A percentile compares a stretch with the other conserved stretches of the same genome.
phyloP scores from a whole-genome alignment of 345 rosid species.

The Erucastrum elatum region DNA sequence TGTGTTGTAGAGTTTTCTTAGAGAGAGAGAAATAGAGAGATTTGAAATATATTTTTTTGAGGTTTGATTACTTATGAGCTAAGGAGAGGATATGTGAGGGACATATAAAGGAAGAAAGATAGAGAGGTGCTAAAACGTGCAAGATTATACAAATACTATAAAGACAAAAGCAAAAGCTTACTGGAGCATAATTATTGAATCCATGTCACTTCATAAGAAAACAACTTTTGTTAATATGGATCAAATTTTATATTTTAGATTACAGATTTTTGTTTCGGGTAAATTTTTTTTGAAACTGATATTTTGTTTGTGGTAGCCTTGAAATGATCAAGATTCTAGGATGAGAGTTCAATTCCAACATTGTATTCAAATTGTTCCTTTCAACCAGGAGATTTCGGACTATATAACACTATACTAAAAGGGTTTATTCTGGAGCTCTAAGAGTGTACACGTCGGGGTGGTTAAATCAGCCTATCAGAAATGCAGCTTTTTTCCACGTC shows the following conservation, averaged over 20 bases:
- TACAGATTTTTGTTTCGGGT: no score
- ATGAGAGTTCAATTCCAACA: no score
- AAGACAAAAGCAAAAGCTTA: constrained; percentile 29
- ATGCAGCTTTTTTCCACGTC: no score
- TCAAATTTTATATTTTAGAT: background rate
- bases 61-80: constrained; percentile 39
- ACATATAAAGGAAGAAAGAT: constrained; percentile 43
- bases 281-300: no score
- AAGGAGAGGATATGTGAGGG: constrained; percentile 33
- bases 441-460: no score
- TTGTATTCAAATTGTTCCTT: no score
- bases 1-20: constrained; percentile 7
- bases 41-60: constrained; percentile 7
- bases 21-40: constrained; percentile 25
- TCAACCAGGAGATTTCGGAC: no score
- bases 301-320: no score
- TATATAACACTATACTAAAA: no score
- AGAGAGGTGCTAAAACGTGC: constrained; percentile 29
- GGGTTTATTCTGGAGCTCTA: no score
- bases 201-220: constrained; percentile 23
- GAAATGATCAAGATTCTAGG: no score
- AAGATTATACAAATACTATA: constrained; percentile 26
- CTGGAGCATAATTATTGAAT: constrained; percentile 25
- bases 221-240: background rate
- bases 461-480: no score